Conservation (phyloP, 2,329 filamentous ascomycete species). For the Fusarium brachygibbosum region DNA sequence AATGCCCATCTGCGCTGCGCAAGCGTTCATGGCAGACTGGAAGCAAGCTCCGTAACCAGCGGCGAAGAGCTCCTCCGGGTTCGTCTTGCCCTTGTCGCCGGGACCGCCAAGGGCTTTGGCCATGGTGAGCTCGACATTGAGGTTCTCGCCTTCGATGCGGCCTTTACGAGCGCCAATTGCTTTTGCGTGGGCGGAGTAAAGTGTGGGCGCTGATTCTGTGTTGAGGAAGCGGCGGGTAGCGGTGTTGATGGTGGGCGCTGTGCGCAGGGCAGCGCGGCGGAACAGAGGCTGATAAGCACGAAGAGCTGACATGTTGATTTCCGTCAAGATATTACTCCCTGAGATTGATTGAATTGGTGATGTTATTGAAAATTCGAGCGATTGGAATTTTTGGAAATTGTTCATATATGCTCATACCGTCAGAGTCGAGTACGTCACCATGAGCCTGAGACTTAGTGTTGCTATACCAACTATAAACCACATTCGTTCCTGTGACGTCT, state of each 20-base stretch:
- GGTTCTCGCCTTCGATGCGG: conserved; percentile 26
- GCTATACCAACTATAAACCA: conserved; percentile 11
- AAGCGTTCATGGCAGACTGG: conserved; percentile 31
- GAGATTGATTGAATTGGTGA: fast-evolving
- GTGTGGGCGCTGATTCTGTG: conserved; percentile 9
- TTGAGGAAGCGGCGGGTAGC: conserved; percentile 8
- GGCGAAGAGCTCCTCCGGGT: conserved; percentile 22
- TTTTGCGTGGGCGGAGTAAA: conserved; percentile 31
- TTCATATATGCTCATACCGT: not conserved
- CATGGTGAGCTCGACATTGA: conserved; percentile 34
- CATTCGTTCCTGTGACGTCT: conserved; percentile 17
- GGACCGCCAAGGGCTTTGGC: conserved; percentile 30
- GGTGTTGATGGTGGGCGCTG: not conserved
- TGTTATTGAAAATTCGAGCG: not conserved
- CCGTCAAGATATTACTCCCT: not conserved
- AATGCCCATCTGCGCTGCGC: conserved; percentile 15
- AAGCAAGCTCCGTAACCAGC: conserved; percentile 30
- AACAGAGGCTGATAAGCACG: conserved; percentile 14
- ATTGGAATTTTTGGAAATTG: not conserved
- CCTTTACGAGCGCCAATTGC: conserved; percentile 27
- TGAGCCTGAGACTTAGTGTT: conserved; percentile 20
- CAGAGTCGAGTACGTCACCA: conserved; percentile 32
- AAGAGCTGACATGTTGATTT: conserved; percentile 16
- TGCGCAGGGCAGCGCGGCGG: not conserved
- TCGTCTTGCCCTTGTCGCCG: conserved; percentile 25